Base-by-base conservation (phyloP, 495 filamentous ascomycete genomes). In the Cairneyella variabilis region DNA sequence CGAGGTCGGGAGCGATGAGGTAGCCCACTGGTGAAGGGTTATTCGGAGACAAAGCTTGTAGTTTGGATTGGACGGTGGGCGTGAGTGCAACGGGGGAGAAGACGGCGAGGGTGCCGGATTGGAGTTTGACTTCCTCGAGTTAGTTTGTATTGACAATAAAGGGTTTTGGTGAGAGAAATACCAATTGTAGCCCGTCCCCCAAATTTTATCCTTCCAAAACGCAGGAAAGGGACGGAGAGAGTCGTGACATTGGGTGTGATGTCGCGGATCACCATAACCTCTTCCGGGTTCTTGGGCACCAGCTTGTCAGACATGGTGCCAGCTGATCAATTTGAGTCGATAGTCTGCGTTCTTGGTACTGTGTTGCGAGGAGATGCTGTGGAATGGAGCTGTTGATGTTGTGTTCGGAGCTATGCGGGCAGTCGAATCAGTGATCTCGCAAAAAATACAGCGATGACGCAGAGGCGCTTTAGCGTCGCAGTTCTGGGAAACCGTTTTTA, bases 21-120 rank as follows among this genome's bases (percentile, higher is more conserved):
- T 97, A 97, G 42, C 75, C 83, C 74, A 37, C 79, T 78, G 49
- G 89, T 90, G 20, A 91, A 70, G n/a, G 16, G 8, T 5, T 5
- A 14, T 32, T 32, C 8, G 37, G 17, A 16, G 37, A 40, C 8
- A 40, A 16, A 72, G 68, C 25, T 74, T 60, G 20, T 34, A 96
- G 71, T 37, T 80, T 86, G 45, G 78, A 71, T 53, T 78, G 79
- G n/a, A 90, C 85, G 53, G 89, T 84, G 2, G 83, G 75, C 0
- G 91, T 96, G 23, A 96, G 79, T 14, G 79, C 83, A 23, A 90
- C 84, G 25, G 93, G 93, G 3, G 91, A 96, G 78, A 97, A 96
- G 59, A 98, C 86, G 51, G 90, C 90, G 41, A 98, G 78, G 30
- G 78, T 72, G 47, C 90, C 90, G 8, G 83, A 80, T 36, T 76